Conservation (phyloP, 495 filamentous ascomycete species). For the Penicillium robsamsonii region DNA sequence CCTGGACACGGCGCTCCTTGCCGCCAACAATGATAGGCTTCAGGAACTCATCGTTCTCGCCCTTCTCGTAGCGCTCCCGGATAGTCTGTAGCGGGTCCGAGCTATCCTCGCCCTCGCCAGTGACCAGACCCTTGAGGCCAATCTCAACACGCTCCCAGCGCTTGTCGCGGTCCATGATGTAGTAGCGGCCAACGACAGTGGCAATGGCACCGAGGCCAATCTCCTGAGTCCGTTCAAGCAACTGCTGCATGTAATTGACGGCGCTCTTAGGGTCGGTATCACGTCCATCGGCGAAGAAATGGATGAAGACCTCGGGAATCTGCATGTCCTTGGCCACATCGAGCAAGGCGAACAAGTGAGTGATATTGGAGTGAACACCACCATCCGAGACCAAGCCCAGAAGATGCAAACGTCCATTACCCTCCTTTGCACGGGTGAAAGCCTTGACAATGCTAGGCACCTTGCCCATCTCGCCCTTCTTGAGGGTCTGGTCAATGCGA, state of each 20-base stretch:
- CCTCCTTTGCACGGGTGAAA: conserved; percentile 77
- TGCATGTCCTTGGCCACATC: conserved; percentile 83
- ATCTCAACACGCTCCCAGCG: conserved; percentile 93
- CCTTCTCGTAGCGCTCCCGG: conserved; percentile 79
- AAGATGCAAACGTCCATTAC: conserved; percentile 89
- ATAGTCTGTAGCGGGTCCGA: conserved; percentile 83
- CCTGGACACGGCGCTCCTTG: conserved; percentile 77
- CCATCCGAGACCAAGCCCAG: conserved; percentile 89
- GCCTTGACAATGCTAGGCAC: conserved; percentile 74
- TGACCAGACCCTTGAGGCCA: conserved; percentile 79
- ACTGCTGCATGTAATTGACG: conserved; percentile 78
- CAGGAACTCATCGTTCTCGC: conserved; percentile 94
- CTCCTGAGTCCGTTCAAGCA: conserved; percentile 75
- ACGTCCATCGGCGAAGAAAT: conserved; percentile 98
- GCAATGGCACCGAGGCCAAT: conserved; percentile 83
- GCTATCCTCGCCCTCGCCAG: conserved; percentile 82
- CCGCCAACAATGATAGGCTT: conserved; percentile 96
- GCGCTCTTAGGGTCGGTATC: conserved; percentile 96
- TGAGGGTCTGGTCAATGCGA: conserved; percentile 92
- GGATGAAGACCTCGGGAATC: conserved; percentile 90
- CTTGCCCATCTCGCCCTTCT: conserved; percentile 78
- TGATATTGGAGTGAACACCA: conserved; percentile 94
- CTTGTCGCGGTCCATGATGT: conserved; percentile 99
- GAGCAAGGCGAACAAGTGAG: conserved; percentile 82
- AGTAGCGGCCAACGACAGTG: conserved; percentile 95